A percentile compares a stretch with the other conserved stretches of the same genome.
Evolutionary conservation across 2,329 filamentous ascomycete species (phyloP).

Genomic region (Xylaria arbuscula): DNA sequence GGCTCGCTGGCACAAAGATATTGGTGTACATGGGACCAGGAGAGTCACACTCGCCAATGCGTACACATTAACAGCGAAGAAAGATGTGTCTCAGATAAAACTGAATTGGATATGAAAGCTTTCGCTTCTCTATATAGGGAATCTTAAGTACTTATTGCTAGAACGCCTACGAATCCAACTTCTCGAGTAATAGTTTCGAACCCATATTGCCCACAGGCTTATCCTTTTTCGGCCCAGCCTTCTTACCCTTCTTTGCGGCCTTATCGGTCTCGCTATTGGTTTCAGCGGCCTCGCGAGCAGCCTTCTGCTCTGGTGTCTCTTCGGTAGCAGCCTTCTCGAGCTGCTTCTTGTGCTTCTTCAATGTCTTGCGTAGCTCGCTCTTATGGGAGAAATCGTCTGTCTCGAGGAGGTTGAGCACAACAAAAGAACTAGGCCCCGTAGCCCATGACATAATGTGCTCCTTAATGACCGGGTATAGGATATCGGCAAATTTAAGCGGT

Average conservation of each 20-base stretch:
- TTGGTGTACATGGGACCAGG: background rate
- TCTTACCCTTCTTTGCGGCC: constrained; percentile 54
- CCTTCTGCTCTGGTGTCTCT: constrained; percentile 66
- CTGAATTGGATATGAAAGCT: constrained; percentile 21
- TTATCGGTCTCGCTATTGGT: constrained; percentile 57
- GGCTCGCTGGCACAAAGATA: background rate
- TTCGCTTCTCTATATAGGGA: constrained; percentile 21
- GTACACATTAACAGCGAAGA: background rate
- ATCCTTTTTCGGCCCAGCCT: constrained; percentile 54
- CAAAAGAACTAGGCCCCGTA: constrained; percentile 85
- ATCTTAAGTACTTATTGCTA: background rate
- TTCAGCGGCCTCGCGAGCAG: constrained; percentile 62
- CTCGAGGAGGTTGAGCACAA: constrained; percentile 84
- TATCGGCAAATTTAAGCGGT: constrained; percentile 80
- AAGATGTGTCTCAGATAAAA: background rate
- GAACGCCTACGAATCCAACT: constrained; percentile 52
- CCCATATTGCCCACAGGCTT: constrained; percentile 69
- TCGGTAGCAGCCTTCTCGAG: constrained; percentile 74
- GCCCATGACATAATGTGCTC: constrained; percentile 84
- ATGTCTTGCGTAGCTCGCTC: constrained; percentile 72
- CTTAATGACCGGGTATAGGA: constrained; percentile 85
- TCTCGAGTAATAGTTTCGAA: constrained; percentile 69
- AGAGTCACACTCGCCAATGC: background rate
- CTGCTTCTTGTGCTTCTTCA: constrained; percentile 78
- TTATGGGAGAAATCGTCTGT: constrained; percentile 74